Percentiles rank a stretch among this genome's conserved stretches.
Evolutionary conservation across 257 asterid genomes (phyloP).

Genomic region (Coffea eugenioides): DNA sequence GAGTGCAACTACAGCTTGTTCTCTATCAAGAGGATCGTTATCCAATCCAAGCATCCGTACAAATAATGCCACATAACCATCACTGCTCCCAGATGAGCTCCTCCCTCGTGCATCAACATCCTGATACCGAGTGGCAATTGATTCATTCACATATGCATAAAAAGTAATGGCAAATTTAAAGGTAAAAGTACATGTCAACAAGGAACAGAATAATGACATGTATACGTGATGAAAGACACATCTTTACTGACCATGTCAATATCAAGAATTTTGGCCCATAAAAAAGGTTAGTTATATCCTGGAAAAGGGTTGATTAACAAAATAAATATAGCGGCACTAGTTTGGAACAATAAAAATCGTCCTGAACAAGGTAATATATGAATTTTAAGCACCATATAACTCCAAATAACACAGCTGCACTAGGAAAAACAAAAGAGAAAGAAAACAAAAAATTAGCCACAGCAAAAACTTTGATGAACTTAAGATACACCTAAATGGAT

Average conservation of each 20-base stretch:
- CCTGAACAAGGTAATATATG: neutral
- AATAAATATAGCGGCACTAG: neutral
- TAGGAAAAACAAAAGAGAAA: neutral
- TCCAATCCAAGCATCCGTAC: slow-evolving; percentile 85
- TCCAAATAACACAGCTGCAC: neutral
- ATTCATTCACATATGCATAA: slow-evolving; percentile 1
- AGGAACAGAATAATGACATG: neutral
- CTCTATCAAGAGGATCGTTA: slow-evolving; percentile 72
- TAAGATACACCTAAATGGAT: neutral
- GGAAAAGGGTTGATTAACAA: neutral
- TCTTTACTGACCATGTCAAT: neutral
- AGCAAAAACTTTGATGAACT: neutral
- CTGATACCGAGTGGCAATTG: slow-evolving; percentile 36
- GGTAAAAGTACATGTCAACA: neutral
- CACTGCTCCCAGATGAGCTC: slow-evolving; percentile 40
- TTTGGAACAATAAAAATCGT: neutral
- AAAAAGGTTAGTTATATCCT: too few species aligned
- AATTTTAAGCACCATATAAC: neutral
- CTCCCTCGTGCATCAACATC: slow-evolving; percentile 39
- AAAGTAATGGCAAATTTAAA: neutral
- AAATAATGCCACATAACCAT: slow-evolving; percentile 58
- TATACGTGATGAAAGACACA: neutral
- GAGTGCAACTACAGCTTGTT: slow-evolving; percentile 67
- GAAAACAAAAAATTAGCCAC: neutral
- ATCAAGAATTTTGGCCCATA: neutral